Conservation (phyloP, 2,329 filamentous ascomycete species). For the Paracamarosporium sp. region DNA sequence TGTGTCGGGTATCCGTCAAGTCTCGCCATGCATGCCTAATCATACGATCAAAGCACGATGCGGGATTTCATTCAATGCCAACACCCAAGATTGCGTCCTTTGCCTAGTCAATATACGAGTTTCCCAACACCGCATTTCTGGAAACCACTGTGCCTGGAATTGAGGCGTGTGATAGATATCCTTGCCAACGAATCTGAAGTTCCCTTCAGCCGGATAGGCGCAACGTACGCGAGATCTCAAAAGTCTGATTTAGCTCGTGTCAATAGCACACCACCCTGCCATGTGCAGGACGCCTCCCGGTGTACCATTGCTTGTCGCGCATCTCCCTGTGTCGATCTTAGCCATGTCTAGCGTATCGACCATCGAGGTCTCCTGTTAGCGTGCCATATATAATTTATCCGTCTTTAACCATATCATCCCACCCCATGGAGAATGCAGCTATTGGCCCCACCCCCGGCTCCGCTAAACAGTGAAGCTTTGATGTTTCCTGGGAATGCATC, state of each 20-base stretch:
- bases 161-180: constrained; percentile 1
- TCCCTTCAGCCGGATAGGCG: constrained; percentile 24
- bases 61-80: constrained; percentile 11
- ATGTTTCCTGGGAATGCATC: constrained; percentile 12
- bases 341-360: constrained; percentile 11
- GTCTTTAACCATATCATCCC: constrained; percentile 23
- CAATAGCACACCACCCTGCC: constrained; percentile 6
- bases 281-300: constrained; percentile 17
- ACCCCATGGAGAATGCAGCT: constrained; percentile 5
- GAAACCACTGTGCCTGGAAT: constrained; percentile 11
- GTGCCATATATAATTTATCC: constrained; percentile 19
- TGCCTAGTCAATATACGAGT: constrained; percentile 7
- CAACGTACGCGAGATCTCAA: constrained; percentile 14
- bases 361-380: constrained; percentile 9
- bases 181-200: constrained; percentile 10
- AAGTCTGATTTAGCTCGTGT: constrained; percentile 15
- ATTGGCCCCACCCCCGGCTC: constrained; percentile 15
- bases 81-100: constrained; percentile 20
- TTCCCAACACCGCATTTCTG: constrained; percentile 14
- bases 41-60: constrained; percentile 16
- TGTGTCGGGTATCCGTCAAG: background rate
- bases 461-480: constrained; percentile 13
- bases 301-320: constrained; percentile 10
- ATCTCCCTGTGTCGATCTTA: constrained; percentile 21
- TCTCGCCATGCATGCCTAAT: constrained; percentile 7